phyloP scores from a whole-genome alignment of 2,329 filamentous ascomycete species.

The Nothophoma quercina region DNA sequence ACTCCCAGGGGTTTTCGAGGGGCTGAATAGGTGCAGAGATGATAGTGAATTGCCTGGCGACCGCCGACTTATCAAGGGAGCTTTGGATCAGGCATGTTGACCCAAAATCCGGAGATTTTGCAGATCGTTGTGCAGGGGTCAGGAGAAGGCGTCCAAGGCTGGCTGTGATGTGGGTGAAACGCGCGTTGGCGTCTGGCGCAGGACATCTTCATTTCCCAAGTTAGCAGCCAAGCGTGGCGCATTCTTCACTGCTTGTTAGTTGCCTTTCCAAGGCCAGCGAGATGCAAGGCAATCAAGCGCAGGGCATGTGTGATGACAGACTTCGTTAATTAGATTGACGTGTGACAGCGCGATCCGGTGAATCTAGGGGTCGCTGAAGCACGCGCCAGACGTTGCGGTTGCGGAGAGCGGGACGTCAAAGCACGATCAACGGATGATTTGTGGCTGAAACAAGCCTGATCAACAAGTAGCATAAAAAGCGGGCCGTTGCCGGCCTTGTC shows the following conservation, averaged over 20 bases:
- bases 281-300: not conserved
- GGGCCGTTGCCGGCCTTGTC: not conserved
- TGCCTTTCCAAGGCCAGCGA: not conserved
- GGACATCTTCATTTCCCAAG: conserved; percentile 19
- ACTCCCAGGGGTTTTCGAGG: not conserved
- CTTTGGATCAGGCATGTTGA: conserved; percentile 9
- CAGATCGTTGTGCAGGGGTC: conserved; percentile 23
- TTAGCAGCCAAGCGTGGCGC: not conserved
- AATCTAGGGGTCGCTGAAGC: not conserved
- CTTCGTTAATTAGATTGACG: not conserved
- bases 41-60: not conserved
- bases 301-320: not conserved
- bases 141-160: conserved; percentile 27
- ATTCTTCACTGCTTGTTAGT: not conserved
- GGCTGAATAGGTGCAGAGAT: not conserved
- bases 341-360: not conserved
- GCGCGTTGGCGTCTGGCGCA: conserved; percentile 22
- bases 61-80: not conserved
- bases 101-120: conserved; percentile 5
- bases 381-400: conserved; percentile 2
- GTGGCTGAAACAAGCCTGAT: conserved; percentile 15
- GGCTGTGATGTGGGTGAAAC: conserved; percentile 31
- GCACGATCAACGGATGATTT: conserved; percentile 1
- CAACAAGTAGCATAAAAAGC: conserved; percentile 7
- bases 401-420: conserved; percentile 1